phyloP scores from a whole-genome alignment of 495 filamentous ascomycete species.

The Staphylotrichum longicolle region DNA sequence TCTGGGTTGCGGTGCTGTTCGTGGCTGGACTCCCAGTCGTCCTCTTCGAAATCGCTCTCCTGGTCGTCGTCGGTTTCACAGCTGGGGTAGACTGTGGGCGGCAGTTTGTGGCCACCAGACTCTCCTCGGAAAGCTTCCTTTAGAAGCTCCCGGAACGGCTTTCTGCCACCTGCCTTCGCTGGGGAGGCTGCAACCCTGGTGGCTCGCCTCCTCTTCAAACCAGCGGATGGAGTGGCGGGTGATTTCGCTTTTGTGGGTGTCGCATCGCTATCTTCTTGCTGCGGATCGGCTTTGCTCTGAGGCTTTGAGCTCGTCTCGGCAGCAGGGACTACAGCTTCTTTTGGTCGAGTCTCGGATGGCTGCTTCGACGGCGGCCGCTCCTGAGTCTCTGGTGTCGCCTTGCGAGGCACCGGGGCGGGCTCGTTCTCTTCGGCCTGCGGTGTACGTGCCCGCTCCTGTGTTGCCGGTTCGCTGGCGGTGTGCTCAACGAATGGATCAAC shows the following conservation, averaged over 20 bases:
- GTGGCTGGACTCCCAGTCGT: slow-evolving; percentile 20
- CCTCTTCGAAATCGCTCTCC: slow-evolving; percentile 23
- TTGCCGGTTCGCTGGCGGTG: slow-evolving; percentile 31
- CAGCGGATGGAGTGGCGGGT: slow-evolving; percentile 32
- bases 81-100: slow-evolving; percentile 45
- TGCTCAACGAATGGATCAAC: slow-evolving; percentile 69
- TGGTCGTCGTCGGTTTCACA: slow-evolving; percentile 37
- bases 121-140: slow-evolving; percentile 57
- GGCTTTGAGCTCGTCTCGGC: not conserved
- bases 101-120: slow-evolving; percentile 45
- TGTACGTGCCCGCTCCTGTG: not conserved
- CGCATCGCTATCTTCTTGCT: slow-evolving; percentile 29
- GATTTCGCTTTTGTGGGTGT: slow-evolving; percentile 34
- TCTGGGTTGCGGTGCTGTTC: slow-evolving; percentile 31
- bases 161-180: slow-evolving; percentile 38
- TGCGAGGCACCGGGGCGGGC: not conserved
- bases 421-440: not conserved
- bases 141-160: slow-evolving; percentile 49
- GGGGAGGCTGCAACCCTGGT: slow-evolving; percentile 45
- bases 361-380: slow-evolving; percentile 1
- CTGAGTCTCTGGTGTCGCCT: not conserved
- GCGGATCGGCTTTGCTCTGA: slow-evolving; percentile 16
- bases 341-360: slow-evolving; percentile 7
- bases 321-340: not conserved
- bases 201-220: slow-evolving; percentile 48